phyloP scores from a whole-genome alignment of 441 rosid species.

The Isatis lusitanica region DNA sequence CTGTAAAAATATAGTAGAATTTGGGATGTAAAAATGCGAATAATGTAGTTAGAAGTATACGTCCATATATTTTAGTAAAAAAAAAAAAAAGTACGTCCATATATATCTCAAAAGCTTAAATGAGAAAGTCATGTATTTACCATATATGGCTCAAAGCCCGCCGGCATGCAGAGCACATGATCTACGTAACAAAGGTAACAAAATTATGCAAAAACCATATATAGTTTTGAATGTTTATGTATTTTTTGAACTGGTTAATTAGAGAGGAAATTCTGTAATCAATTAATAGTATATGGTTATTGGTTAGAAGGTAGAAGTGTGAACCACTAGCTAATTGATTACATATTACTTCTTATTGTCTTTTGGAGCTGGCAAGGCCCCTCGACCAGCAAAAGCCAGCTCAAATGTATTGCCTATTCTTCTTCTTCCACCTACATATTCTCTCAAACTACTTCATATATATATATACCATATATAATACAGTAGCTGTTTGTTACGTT shows the following conservation, averaged over 20 bases:
- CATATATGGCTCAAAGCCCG: conserved; percentile 19
- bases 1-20: background rate
- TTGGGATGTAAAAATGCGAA: conserved; percentile 4
- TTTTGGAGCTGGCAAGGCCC: conserved; percentile 33
- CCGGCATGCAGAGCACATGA: conserved; percentile 32
- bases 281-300: conserved; percentile 25
- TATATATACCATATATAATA: background rate
- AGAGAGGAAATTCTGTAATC: background rate
- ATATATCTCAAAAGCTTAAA: conserved; percentile 7
- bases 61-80: too few relatives aligned
- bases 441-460: conserved; percentile 16
- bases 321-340: background rate
- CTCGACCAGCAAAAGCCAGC: conserved; percentile 26
- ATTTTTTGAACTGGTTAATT: background rate
- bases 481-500: background rate
- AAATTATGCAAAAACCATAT: background rate
- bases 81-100: too few relatives aligned
- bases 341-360: conserved; percentile 8
- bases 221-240: background rate
- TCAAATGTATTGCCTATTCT: conserved; percentile 7
- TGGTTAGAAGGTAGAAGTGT: conserved; percentile 22
- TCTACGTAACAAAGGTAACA: conserved; percentile 17
- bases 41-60: conserved; percentile 19
- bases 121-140: conserved; percentile 19
- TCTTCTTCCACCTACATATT: conserved; percentile 20